Percentiles rank a stretch among this genome's conserved stretches.
Evolutionary conservation across 495 filamentous ascomycete genomes (phyloP).

Genomic region (Venustampulla echinocandica): DNA sequence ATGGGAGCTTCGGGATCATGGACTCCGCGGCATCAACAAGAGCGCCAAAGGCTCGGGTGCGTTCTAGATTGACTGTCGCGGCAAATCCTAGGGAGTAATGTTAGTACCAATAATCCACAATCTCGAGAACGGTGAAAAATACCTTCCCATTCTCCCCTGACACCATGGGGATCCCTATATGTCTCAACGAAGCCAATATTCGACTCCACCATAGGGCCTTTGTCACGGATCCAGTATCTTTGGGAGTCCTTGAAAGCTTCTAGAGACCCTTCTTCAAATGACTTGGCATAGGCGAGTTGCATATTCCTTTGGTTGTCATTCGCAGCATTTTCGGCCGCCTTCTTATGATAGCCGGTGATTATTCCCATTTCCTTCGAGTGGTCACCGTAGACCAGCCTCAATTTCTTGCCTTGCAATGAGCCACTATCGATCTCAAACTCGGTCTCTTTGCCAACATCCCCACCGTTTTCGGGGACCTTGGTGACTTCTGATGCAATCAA

Average conservation of each 20-base stretch:
- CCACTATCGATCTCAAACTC: slow-evolving; percentile 58
- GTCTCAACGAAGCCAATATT: slow-evolving; percentile 96
- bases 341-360: slow-evolving; percentile 59
- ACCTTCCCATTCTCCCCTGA: slow-evolving; percentile 93
- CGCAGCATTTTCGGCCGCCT: slow-evolving; percentile 65
- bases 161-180: slow-evolving; percentile 86
- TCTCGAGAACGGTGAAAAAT: background rate
- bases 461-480: slow-evolving; percentile 42
- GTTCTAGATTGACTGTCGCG: slow-evolving; percentile 65
- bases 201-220: slow-evolving; percentile 78
- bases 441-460: slow-evolving; percentile 60
- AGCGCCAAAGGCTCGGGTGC: slow-evolving; percentile 80
- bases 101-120: background rate
- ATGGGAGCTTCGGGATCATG: slow-evolving; percentile 83
- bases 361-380: slow-evolving; percentile 71
- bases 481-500: slow-evolving; percentile 67
- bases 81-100: slow-evolving; percentile 17
- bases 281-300: slow-evolving; percentile 73
- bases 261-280: slow-evolving; percentile 78
- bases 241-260: slow-evolving; percentile 86
- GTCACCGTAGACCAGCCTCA: slow-evolving; percentile 79
- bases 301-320: slow-evolving; percentile 83
- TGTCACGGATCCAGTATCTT: slow-evolving; percentile 85
- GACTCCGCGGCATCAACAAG: slow-evolving; percentile 71
- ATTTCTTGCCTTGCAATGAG: slow-evolving; percentile 52